These are phyloP conservation scores for Rhizopogon salebrosus DNA, from an alignment of 768 basidiomycete species.

Conservation along the genomic window DNA sequence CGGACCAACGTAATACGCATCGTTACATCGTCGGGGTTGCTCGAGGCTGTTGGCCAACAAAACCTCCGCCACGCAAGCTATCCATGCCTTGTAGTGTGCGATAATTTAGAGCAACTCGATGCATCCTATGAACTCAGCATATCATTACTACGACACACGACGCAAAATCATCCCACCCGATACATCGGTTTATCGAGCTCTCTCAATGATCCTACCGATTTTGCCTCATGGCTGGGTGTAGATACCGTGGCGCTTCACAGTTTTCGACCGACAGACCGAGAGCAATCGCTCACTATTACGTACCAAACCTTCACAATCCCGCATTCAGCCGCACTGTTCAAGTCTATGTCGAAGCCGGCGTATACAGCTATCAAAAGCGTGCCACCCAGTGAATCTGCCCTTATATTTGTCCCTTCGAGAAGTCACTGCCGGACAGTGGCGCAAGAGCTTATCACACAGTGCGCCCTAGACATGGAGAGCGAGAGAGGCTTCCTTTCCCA, in stretches of 20 bases:
- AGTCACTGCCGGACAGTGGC: conserved; percentile 70
- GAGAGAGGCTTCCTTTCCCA: conserved; percentile 63
- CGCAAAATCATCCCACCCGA: conserved; percentile 58
- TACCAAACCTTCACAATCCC: conserved; percentile 81
- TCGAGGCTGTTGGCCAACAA: conserved; percentile 23
- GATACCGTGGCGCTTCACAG: conserved; percentile 57
- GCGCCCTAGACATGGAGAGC: conserved; percentile 68
- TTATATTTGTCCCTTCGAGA: conserved; percentile 88
- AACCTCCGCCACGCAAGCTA: conserved; percentile 30
- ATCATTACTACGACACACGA: conserved; percentile 63
- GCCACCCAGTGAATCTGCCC: conserved; percentile 42
- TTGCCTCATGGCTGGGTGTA: conserved; percentile 82
- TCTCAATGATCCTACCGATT: conserved; percentile 71
- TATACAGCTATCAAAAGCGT: conserved; percentile 64
- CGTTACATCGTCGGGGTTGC: conserved; percentile 47
- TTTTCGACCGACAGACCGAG: conserved; percentile 81
- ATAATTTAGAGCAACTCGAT: conserved; percentile 82
- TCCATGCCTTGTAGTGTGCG: conserved; percentile 70
- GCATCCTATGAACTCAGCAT: conserved; percentile 76
- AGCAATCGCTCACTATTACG: conserved; percentile 65
- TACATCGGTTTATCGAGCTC: conserved; percentile 76
- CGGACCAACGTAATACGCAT: conserved; percentile 48
- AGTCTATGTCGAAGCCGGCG: conserved; percentile 87
- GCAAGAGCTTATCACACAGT: conserved; percentile 82
- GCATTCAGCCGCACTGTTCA: conserved; percentile 82